Evolutionary conservation across 345 rosid genomes (phyloP).

Genomic region (Gossypium ekmanianum): DNA sequence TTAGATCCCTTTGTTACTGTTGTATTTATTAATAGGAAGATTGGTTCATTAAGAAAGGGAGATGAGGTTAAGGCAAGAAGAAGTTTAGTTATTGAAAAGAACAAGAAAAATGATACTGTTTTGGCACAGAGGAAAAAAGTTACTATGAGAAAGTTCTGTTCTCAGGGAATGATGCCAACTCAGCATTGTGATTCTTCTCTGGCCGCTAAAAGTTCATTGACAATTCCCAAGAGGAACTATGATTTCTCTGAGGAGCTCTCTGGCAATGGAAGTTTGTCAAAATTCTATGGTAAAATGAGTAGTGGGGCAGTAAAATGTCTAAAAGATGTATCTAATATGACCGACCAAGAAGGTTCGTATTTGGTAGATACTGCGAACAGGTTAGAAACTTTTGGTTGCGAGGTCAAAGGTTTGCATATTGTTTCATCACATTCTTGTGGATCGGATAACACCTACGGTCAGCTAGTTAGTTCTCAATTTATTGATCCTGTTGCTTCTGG

Average conservation of each 20-base stretch:
- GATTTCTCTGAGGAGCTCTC: constrained; percentile 37
- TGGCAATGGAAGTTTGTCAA: constrained; percentile 30
- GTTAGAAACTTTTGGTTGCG: constrained; percentile 21
- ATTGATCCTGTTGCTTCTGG: constrained; percentile 23
- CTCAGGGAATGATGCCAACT: constrained; percentile 20
- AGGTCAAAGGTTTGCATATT: constrained; percentile 13
- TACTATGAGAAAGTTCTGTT: constrained; percentile 17
- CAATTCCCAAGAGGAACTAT: constrained; percentile 33
- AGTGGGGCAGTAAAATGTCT: constrained; percentile 20
- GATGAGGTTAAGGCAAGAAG: constrained; percentile 50
- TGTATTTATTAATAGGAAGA: constrained; percentile 67
- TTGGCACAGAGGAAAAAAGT: constrained; percentile 25
- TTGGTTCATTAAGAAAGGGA: constrained; percentile 76
- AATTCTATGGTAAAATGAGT: constrained; percentile 21
- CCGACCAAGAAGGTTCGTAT: constrained; percentile 19
- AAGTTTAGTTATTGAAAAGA: constrained; percentile 33
- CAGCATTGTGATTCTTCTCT: constrained; percentile 29
- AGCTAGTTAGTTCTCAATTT: constrained; percentile 22
- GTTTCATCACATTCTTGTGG: constrained; percentile 26
- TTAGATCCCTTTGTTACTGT: constrained; percentile 88
- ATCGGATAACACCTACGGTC: constrained; percentile 25
- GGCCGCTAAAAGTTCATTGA: constrained; percentile 39
- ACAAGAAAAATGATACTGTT: constrained; percentile 24
- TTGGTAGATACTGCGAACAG: constrained; percentile 22
- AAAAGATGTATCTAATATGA: constrained; percentile 22